phyloP scores from a whole-genome alignment of 2,329 filamentous ascomycete genomes.

The Tolypocladium tundrense region DNA sequence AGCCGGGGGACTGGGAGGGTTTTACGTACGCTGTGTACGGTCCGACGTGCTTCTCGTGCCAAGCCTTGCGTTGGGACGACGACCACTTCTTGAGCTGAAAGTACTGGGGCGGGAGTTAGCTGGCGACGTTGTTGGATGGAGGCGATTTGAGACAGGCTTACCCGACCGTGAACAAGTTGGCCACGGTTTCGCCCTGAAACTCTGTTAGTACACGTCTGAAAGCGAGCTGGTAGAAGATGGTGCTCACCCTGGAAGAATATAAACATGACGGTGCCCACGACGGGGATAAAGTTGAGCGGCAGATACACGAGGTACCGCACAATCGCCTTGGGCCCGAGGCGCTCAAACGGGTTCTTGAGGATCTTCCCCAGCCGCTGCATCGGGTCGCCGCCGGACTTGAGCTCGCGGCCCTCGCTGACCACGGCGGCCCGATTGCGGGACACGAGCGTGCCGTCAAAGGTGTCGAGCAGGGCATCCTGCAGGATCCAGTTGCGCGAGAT shows the following conservation, averaged over 20 bases:
- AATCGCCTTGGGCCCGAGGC: constrained; percentile 50
- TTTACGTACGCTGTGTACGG: constrained; percentile 68
- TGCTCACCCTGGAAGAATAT: constrained; percentile 58
- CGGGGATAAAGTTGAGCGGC: constrained; percentile 85
- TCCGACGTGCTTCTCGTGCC: constrained; percentile 58
- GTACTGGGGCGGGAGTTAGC: constrained; percentile 43
- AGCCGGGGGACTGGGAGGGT: not conserved
- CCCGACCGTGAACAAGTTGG: constrained; percentile 39
- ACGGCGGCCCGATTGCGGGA: constrained; percentile 43
- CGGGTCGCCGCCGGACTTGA: constrained; percentile 52
- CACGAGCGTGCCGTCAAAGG: constrained; percentile 68
- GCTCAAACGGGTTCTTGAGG: constrained; percentile 46
- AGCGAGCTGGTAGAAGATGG: not conserved
- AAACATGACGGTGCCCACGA: constrained; percentile 76
- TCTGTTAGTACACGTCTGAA: not conserved
- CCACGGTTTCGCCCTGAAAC: constrained; percentile 35
- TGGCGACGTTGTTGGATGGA: not conserved
- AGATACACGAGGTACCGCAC: constrained; percentile 76
- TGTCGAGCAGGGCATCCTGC: constrained; percentile 74
- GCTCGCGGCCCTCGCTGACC: constrained; percentile 63
- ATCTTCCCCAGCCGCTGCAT: constrained; percentile 47
- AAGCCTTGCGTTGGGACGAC: constrained; percentile 51
- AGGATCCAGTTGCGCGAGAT: constrained; percentile 63
- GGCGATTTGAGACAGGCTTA: constrained; percentile 22
- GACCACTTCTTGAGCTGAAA: constrained; percentile 88